Base-by-base conservation (phyloP, 2,329 filamentous ascomycete species). In the Claviceps sp. region DNA sequence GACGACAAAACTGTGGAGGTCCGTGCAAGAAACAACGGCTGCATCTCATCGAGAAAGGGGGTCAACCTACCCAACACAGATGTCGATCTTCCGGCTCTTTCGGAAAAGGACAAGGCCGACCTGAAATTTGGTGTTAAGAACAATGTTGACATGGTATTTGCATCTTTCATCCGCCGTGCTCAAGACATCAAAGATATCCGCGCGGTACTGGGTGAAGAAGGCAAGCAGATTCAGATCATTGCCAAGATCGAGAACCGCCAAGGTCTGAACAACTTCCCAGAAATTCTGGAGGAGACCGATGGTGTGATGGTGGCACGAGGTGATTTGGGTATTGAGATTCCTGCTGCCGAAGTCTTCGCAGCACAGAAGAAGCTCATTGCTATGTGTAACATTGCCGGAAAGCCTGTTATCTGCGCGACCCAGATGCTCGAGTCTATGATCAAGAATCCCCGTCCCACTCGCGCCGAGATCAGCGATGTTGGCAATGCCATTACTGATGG, bases 381-480 rank as follows among this genome's bases (percentile, higher is more conserved):
- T 73, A 97, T 97, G 84, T 98, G 93, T 83, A 98, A 98, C 79
- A 84, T 96, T 67, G 90, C 89, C 61, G 93, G 93, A 72, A 98
- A 98, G 81, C 93, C 93, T 61, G 90, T 91, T 70, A 96, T 98
- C 70, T 97, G 91, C 73, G 93, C 93, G 55, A 98, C 93, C 42
- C 93, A 98, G 78, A 98, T 98, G 93, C 82, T 98, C 61, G 93
- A 98, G 81, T 95, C 89, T 58, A 98, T 98, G 93, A 98, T 95
- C 72, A 96, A 95, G 81, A 98, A 98, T 79, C 93, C 93, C 60
- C 88, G 93, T 57, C 93, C 93, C 49, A 98, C 93, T 58, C 89
- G 93, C 73, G 93, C 93, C 58, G 93, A 98, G 77, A 95, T 98
- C 69, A 95, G 88, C 66, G 93, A 98, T 67, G 93, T 98, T 57